Evolutionary conservation across 208 protist species (phyloP), one percentile per base, ranked within the genome.

Genomic region (Phytomonas sp.): DNA sequence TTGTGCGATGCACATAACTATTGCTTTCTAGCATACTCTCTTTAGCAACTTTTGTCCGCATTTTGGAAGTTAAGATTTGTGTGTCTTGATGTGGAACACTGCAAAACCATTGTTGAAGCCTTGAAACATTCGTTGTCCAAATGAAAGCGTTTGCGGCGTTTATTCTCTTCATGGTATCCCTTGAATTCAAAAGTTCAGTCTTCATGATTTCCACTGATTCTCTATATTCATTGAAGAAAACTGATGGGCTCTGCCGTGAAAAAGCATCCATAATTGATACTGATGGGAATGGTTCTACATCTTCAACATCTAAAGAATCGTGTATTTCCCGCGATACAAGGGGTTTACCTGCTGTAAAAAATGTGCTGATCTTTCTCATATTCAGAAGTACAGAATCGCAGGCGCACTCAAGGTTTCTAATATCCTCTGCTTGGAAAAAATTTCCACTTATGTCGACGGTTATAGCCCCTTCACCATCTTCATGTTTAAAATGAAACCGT

Each of bases 101-200:
- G 11, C 46, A 23, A 23, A 23, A 7, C 46, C 46, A 56, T n/a
- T 69, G 62, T n/a, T 78, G 69, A 60, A 89, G 62, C 46, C 51
- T 43, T 34, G 71, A 66, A 33, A 83, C 66, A 31, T 86, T 66
- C 4, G 74, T 80, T 15, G 84, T 89, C 81, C 79, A 84, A 13
- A 89, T 46, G 69, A 76, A 89, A 30, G 76, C 79, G 36, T 78
- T 78, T 28, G 53, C 37, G 29, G 70, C 65, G 62, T 82, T 89
- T 9, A 86, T 56, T 6, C 65, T 61, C 37, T 67, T 74, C 46
- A 89, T 60, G 56, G 76, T 60, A 61, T 79, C 77, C 43, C 74
- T 79, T 9, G 76, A 69, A 34, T 66, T 79, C 20, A 70, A 67
- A 33, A 89, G 64, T 43, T 68, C 65, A 1, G 62, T 65, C 29